A percentile compares a stretch with the other conserved stretches of the same genome.
phyloP scores from a whole-genome alignment of 2,329 filamentous ascomycete genomes.

The Hirsutella rhossiliensis region DNA sequence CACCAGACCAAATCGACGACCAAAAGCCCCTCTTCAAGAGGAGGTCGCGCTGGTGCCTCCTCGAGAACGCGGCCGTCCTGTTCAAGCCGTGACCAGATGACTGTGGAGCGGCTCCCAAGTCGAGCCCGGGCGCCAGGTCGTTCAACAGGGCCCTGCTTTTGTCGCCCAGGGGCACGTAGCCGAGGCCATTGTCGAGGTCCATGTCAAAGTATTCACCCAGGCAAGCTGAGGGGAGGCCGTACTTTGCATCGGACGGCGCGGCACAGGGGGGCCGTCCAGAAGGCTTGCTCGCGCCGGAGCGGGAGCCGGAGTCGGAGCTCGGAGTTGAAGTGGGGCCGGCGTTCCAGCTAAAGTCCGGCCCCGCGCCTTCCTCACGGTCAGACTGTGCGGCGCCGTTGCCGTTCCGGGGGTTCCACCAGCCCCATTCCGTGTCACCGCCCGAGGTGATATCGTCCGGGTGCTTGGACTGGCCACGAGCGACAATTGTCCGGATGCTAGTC shows the following conservation, averaged over 20 bases:
- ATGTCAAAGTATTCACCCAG: slow-evolving; percentile 14
- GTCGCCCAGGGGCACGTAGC: slow-evolving; percentile 3
- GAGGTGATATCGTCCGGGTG: slow-evolving; percentile 11
- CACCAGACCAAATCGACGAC: not conserved
- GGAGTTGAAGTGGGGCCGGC: not conserved
- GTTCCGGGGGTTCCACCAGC: slow-evolving; percentile 9
- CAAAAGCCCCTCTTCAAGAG: not conserved
- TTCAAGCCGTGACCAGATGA: not conserved
- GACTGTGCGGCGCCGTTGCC: not conserved
- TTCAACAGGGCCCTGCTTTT: not conserved
- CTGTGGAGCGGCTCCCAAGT: not conserved
- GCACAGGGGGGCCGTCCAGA: not conserved
- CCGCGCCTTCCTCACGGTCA: no score
- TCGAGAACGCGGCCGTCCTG: not conserved
- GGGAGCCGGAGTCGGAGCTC: not conserved
- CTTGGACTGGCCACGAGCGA: slow-evolving; percentile 9
- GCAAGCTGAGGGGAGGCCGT: slow-evolving; percentile 14
- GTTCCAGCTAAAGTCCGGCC: not conserved
- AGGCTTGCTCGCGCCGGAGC: not conserved
- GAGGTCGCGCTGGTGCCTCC: not conserved
- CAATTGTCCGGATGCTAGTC: slow-evolving; percentile 4
- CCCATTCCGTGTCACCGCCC: slow-evolving; percentile 13
- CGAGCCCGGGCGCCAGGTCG: not conserved
- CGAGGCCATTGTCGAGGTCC: slow-evolving; percentile 14
- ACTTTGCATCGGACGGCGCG: slow-evolving; percentile 9